Evolutionary conservation across 495 filamentous ascomycete genomes (phyloP), one percentile per base, ranked within the genome.

Genomic region (Apodospora peruviana): DNA sequence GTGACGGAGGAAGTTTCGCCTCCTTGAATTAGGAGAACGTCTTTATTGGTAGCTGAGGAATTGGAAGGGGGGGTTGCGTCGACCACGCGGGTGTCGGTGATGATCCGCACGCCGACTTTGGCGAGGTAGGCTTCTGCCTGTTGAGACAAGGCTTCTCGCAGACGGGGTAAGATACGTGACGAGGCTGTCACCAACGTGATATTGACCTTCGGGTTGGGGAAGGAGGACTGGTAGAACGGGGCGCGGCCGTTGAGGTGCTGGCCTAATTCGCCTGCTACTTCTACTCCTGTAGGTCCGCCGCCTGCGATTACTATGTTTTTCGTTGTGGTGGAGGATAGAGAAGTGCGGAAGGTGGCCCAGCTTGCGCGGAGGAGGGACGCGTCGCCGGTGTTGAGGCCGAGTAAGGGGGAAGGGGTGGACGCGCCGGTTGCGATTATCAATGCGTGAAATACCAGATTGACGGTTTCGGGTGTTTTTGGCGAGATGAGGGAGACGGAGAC

Each of bases 201-300:
- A 2, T 61, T 57, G 12, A 72, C 59, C 5, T 53, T 59, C 9
- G 66, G 67, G 4, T 52, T n/a, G n/a, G n/a, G n/a, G n/a, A n/a
- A n/a, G n/a, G n/a, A n/a, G n/a, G n/a, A n/a, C n/a, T n/a, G n/a
- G n/a, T n/a, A n/a, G n/a, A n/a, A 59, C 9, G 50, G 54, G 5
- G 40, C 58, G 62, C 23, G 52, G 2, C 73, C 73, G 47, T 79
- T 81, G 7, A 79, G 64, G 48, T 69, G 62, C 38, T 77, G 74
- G 37, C 70, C 76, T 3, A 84, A 55, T 60, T 86, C 83, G 19
- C 81, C 83, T 0, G 77, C 73, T 0, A 76, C 57, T 48, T 85
- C 83, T 27, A 89, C 75, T 3, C 82, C 85, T 10, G 84, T 70
- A 4, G 86, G 79, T 0, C 87, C 87, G 2, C 77, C 86, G 32